phyloP scores from a whole-genome alignment of 805 yeast species.

The Yarrowia bubula region DNA sequence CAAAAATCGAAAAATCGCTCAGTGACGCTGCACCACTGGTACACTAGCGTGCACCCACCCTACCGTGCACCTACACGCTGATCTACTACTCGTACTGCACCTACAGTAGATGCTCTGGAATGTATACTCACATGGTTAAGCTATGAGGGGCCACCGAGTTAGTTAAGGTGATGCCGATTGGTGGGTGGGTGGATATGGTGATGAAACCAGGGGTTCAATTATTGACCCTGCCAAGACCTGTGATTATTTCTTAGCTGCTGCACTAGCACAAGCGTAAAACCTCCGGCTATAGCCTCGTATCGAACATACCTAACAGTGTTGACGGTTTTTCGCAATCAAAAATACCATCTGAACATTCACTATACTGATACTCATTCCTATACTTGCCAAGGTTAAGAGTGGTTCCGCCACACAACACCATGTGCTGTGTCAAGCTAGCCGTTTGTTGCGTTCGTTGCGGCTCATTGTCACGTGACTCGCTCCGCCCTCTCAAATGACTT shows the following conservation, averaged over 20 bases:
- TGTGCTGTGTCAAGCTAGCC: neutral
- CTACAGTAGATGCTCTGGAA: neutral
- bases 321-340: too few species aligned
- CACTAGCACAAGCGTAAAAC: neutral
- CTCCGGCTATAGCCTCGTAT: neutral
- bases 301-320: too few species aligned
- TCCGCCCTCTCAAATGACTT: neutral
- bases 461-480: neutral
- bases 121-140: neutral
- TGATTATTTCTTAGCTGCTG: neutral
- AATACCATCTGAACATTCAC: too few species aligned
- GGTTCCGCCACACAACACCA: neutral
- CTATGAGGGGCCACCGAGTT: neutral
- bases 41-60: too few species aligned
- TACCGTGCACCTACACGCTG: too few species aligned
- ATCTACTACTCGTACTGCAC: too few species aligned
- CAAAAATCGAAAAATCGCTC: too few species aligned
- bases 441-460: neutral
- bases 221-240: slow-evolving; percentile 9
- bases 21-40: too few species aligned
- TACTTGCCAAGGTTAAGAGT: neutral
- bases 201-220: slow-evolving; percentile 3
- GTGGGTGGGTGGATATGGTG: neutral
- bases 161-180: neutral
- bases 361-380: neutral